Base-by-base conservation (phyloP, 371 early-diverging fungal genomes). In the Mucor plumbeus region DNA sequence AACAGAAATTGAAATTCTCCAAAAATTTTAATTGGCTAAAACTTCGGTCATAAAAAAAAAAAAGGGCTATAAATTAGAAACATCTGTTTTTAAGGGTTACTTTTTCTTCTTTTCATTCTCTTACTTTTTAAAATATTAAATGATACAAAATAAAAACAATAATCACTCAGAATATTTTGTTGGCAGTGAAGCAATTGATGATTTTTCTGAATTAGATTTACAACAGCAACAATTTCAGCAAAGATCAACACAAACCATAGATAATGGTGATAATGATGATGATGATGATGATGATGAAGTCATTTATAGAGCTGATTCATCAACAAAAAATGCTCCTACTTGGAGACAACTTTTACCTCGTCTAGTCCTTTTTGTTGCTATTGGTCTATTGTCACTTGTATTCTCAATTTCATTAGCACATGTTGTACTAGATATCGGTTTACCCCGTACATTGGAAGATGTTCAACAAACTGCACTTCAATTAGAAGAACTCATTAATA, bases 391-490 rank as follows among this genome's bases (percentile, higher is more conserved):
- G 13, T 79, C 81, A 33, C 73, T 83, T 7, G 39, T 69, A 1
- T 66, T 83, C n/a, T 69, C 77, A 3, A 43, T 81, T 15, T 71
- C 74, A 8, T 50, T 83, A 17, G 81, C 84, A 5, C 78, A 76
- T 48, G 55, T 60, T 19, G 73, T 77, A 1, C 50, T 83, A 1
- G 77, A 71, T 19, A 78, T 83, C 56, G 73, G 70, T 1, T 63
- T 83, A 40, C 84, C 81, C 19, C 73, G 73, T 6, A 79, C 84
- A 7, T 64, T 83, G 7, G 67, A 74, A 17, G 78, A 81, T 55
- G 71, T 81, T 11, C 72, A 83, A 61, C 50, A 59, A 6, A 76
- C 73, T 14, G 70, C 84, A n/a, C 19, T 68, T 13, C 78, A 83
- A 5, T 69, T 83, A 7, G 81, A 81, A 33, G 58, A 59, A 26